Conservation (phyloP, 225 moss, liverwort and hornwort genomes). For the Marchantia polymorpha region DNA sequence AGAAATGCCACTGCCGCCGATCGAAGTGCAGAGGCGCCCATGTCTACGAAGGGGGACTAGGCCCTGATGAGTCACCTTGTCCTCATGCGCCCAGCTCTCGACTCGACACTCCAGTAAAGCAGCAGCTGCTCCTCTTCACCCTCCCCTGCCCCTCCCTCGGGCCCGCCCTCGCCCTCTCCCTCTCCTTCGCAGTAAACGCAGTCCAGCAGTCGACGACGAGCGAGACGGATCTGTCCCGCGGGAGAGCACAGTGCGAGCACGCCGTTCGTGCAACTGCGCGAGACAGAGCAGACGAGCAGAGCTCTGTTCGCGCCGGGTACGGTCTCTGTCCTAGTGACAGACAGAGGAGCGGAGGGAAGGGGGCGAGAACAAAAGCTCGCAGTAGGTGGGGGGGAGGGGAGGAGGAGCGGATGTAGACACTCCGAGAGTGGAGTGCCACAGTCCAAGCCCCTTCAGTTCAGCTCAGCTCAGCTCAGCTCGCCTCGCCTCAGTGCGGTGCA, state of each 20-base stretch:
- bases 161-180: too few relatives aligned
- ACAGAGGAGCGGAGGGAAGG: background rate
- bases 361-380: background rate
- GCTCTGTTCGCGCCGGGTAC: background rate
- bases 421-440: background rate
- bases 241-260: background rate
- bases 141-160: background rate
- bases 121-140: too few relatives aligned
- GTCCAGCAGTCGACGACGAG: too few relatives aligned
- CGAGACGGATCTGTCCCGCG: too few relatives aligned
- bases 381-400: background rate
- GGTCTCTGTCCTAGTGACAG: background rate
- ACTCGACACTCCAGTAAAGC: background rate
- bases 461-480: too few relatives aligned
- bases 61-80: background rate
- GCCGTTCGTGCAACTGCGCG: conserved; percentile 15
- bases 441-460: background rate
- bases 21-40: background rate
- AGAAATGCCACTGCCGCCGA: background rate
- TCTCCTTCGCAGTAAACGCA: too few relatives aligned
- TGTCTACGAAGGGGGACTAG: background rate
- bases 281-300: background rate
- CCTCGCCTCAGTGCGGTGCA: conserved; percentile 6
- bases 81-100: background rate
- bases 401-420: background rate